Conservation (phyloP, 306 rosid genomes). For the Quercus robur region DNA sequence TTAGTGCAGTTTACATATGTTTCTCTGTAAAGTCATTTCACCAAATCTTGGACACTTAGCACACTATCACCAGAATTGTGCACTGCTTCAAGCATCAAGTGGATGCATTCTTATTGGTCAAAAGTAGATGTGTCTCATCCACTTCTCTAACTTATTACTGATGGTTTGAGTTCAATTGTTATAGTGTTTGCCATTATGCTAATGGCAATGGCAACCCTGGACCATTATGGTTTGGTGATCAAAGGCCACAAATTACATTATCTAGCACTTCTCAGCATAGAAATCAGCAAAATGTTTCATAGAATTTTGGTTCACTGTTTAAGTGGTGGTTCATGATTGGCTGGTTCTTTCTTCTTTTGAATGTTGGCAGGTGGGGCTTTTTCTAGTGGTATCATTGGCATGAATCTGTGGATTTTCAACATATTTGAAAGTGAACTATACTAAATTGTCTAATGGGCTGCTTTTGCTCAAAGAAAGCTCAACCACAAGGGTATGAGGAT, state of each 20-base stretch:
- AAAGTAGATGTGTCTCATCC: not conserved
- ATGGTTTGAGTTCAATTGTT: not conserved
- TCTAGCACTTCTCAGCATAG: not conserved
- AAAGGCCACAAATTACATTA: not conserved
- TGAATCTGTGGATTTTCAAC: slow-evolving; percentile 5
- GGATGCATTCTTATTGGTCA: not conserved
- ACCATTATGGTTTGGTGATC: not conserved
- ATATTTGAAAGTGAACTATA: slow-evolving; percentile 28
- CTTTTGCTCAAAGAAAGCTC: slow-evolving; percentile 42
- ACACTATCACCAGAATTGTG: not conserved
- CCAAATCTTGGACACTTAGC: not conserved
- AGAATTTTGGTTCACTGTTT: not conserved
- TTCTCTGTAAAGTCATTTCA: not conserved
- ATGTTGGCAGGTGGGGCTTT: slow-evolving; percentile 11
- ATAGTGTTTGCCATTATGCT: not conserved
- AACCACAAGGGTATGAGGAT: slow-evolving; percentile 60
- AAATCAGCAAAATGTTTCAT: not conserved
- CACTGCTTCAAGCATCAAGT: not conserved
- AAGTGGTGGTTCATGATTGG: not conserved
- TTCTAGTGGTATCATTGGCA: slow-evolving; percentile 13
- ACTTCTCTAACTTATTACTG: not conserved
- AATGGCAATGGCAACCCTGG: not conserved
- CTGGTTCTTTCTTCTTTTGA: slow-evolving; percentile 17
- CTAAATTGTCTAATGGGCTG: slow-evolving; percentile 70
- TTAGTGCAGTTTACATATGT: not conserved